Base-by-base conservation (phyloP, 2,329 filamentous ascomycete genomes). In the Monosporascus ibericus region DNA sequence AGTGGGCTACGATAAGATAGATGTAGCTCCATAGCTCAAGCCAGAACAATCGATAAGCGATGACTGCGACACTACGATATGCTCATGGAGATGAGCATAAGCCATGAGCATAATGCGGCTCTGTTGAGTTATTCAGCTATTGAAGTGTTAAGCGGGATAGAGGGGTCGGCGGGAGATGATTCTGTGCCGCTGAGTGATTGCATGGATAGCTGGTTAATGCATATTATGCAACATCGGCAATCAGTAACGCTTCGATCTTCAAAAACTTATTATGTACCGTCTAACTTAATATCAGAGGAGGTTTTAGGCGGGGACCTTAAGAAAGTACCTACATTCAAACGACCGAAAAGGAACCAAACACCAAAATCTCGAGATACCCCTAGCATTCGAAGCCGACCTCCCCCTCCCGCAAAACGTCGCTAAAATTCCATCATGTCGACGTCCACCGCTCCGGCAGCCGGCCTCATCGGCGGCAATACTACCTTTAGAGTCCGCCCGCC, bases 401-500 rank as follows among this genome's bases (percentile, higher is more conserved):
- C 15, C 4, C n/a, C 20, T 44, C 8, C 11, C n/a, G 8, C 17
- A 11, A 36, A 48, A 48, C n/a, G n/a, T 42, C n/a, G 27, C 15
- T 22, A 18, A 5, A 40, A 14, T 50, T 42, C 44, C 59, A 70
- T 57, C 51, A 77, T 75, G 72, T 46, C 42, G 22, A 17, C 24
- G 11, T 25, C 42, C 20, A 46, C 42, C 9, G 70, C 74, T 61
- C 70, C 72, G 60, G 70, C 76, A 71, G 72, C 76, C 60, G 63
- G 70, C 52, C 65, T 71, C 56, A 63, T 57, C 55, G 67, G 62
- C 65, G 71, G 72, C 59, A 80, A 81, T 74, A 74, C 76, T 62
- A 75, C 80, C 58, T 84, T 84, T 69, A 77, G 78, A 65, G 80
- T 83, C 73, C 59, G 74, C 60, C 48, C 44, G 74, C 60, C 48